Base-by-base conservation (phyloP, 495 filamentous ascomycete genomes). In the Tuber aestivum region DNA sequence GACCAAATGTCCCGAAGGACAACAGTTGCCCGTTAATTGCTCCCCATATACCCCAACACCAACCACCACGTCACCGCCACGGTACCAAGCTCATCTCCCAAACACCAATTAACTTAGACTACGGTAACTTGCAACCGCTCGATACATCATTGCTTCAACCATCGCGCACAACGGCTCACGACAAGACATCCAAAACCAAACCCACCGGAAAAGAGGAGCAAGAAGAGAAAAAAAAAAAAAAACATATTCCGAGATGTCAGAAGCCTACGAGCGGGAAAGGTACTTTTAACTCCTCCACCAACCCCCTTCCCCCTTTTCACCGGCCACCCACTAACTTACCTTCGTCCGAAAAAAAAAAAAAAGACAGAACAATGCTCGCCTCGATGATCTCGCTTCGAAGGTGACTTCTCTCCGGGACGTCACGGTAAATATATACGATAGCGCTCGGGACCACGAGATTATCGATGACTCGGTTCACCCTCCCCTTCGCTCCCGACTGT, bases 371-470 rank as follows among this genome's bases (percentile, higher is more conserved):
- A 97, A 97, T 85, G 91, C 93, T 81, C 94, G 95, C 83, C 92
- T 99, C 71, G 91, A 94, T 80, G 94, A 96, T 81, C 91, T 99
- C 37, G 91, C 92, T 23, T 87, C 88, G 40, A 99, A 99, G 84
- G 93, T 97, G 42, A 92, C 92, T 69, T 93, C 94, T 45, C 88
- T 99, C 72, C 94, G 94, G 81, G 91, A 91, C 79, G 94, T 99
- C n/a, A 99, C 95, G n/a, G 90, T 97, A 69, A 93, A 98, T 85
- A 99, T 99, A 83, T 97, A 97, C 86, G 94, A 97, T 85, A 92
- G 94, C 83, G 95, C 95, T 56, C 88, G 93, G 56, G 89, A 91
- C 81, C 94, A 97, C 82, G 89, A 91, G 72, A 87, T 95, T 41
- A 92, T 99, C 75, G 94, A 98, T 83, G 88, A 89, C 80, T 93